Base-by-base conservation (phyloP, 1,284 basidiomycete species). In the Cutaneotrichosporon arboriforme region DNA sequence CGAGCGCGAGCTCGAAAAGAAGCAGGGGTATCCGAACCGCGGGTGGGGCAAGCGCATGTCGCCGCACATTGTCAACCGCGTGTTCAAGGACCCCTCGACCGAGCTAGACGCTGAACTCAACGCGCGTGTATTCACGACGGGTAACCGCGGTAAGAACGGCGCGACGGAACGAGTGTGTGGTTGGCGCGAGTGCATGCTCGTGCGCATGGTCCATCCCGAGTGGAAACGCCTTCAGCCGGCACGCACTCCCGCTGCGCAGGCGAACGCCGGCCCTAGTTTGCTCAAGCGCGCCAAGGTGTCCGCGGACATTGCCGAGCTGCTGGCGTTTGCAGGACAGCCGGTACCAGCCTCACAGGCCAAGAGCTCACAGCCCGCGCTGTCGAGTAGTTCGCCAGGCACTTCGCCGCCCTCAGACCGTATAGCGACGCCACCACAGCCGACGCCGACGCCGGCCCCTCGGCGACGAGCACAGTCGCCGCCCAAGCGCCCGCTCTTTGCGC, bases 161-260 rank as follows among this genome's bases (percentile, higher is more conserved):
- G 53, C 34, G 8, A 52, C 41, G 13, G 39, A 26, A 17, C 9
- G 23, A 13, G 23, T 23, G 23, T 12, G 10, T 22, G 44, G 38
- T n/a, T 44, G 46, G 33, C 59, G 62, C 13, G 59, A 63, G 15
- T 40, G 64, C 40, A 68, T 70, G 68, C 46, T 70, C 48, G 67
- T 70, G 12, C 55, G 68, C 21, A 59, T 67, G 59, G 62, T 67
- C n/a, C 49, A 55, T 34, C 54, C 57, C 10, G 40, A 59, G 20
- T 70, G 68, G 68, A 58, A 61, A 34, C 49, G 34, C 17, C 26
- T 67, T 41, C n/a, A 21, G 20, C 20, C 17, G 5, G 15, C 31
- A 31, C 33, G 33, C 18, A 17, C 31, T 35, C 31, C 10, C 2
- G 10, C 31, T 35, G 26, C 26, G 10, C 26, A 31, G 26, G n/a